These are phyloP conservation scores for Pseudogymnoascus sp. DNA, from an alignment of 2,329 filamentous ascomycete genomes.

Conservation along the genomic window DNA sequence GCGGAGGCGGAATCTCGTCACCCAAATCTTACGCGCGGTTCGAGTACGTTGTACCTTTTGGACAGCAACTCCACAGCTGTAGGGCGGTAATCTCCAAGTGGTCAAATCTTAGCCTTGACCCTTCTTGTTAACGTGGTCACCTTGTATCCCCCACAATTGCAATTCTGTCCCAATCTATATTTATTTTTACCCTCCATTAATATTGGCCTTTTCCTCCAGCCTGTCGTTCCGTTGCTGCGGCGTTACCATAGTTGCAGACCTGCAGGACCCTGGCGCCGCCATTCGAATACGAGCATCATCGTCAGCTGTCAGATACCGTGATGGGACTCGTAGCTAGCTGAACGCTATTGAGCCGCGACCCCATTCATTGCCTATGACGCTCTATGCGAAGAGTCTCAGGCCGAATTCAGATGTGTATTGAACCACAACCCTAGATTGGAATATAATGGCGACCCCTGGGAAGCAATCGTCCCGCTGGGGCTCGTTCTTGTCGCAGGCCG, in stretches of 20 bases:
- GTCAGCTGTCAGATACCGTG: constrained; percentile 7
- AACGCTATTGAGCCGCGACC: constrained; percentile 6
- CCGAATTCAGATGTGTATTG: not conserved
- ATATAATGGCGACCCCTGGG: constrained; percentile 25
- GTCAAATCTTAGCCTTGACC: not conserved
- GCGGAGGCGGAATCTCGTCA: not conserved
- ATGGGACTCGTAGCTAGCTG: not conserved
- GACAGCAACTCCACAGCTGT: constrained; percentile 3
- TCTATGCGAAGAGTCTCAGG: not conserved
- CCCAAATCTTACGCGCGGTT: constrained; percentile 5
- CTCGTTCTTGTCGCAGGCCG: constrained; percentile 77
- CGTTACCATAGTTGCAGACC: not conserved
- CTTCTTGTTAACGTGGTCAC: not conserved
- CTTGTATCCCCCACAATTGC: constrained; percentile 9
- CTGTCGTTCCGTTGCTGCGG: not conserved
- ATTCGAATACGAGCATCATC: constrained; percentile 3
- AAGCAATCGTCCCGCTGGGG: constrained; percentile 60
- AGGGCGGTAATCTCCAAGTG: constrained; percentile 1
- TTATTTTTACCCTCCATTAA: not conserved
- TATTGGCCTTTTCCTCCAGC: not conserved
- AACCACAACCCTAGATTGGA: not conserved
- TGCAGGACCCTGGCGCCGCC: not conserved
- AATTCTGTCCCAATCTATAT: not conserved
- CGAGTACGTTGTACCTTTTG: constrained; percentile 4
- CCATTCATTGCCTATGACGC: constrained; percentile 3